Base-by-base conservation (phyloP, 495 filamentous ascomycete genomes). In the Neurospora sp. region DNA sequence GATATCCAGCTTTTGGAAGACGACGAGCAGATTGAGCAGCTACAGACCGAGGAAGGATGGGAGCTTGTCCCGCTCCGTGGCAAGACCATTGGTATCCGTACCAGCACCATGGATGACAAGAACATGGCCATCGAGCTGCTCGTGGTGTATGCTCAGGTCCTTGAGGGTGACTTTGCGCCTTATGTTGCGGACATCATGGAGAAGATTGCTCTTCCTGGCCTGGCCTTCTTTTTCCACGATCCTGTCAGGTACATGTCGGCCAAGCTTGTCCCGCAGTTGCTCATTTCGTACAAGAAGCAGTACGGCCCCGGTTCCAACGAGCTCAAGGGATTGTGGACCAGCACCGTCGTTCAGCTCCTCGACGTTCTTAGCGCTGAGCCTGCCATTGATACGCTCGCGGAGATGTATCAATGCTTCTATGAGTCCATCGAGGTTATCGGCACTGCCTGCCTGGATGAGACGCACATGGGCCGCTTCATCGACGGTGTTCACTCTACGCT, bases 401-500 rank as follows among this genome's bases (percentile, higher is more conserved):
- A 98, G 84, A 97, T 99, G 93, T 99, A 98, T 81, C 95, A 98
- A 82, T 98, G 96, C 87, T 98, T 98, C 86, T 99, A 99, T 81
- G 96, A 99, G 82, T 97, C 93, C 8, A 92, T 99, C 20, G 96
- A 98, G 83, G 93, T 97, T 8, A 89, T 97, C 73, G 95, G 94
- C 72, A 91, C 92, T 82, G 88, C 92, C 76, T 94, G 90, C 78
- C 87, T 99, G 16, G 92, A 85, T 35, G 84, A 85, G 69, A 85
- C 90, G 59, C 90, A 97, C 79, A 93, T 98, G 93, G 83, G 85
- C 44, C 89, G 88, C 18, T 99, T 98, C 83, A 94, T 98, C 75
- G 89, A 92, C 73, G 91, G 90, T 0, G 93, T 93, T 31, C 88
- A 91, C 76, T 92, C 90, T 3, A 92, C 95, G 3, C 87, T 99